Conservation (phyloP, 2,329 filamentous ascomycete species). For the Boeremia exigua region DNA sequence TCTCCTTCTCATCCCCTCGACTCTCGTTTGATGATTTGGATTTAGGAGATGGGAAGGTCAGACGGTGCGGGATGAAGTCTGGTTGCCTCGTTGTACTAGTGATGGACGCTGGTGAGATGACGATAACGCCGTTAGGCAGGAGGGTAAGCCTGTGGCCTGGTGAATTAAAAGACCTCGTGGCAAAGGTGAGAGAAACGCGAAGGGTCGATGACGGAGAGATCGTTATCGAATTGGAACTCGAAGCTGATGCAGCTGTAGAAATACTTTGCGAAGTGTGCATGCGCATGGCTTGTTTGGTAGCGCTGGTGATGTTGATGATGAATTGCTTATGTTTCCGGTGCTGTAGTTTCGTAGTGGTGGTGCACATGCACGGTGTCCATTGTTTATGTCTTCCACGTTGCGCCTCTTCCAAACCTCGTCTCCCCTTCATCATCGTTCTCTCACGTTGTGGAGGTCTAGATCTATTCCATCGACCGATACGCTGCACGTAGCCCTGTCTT, state of each 20-base stretch:
- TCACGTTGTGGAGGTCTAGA: neutral
- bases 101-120: neutral
- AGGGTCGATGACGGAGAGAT: constrained; percentile 1
- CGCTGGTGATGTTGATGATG: neutral
- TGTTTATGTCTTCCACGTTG: neutral
- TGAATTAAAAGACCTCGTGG: neutral
- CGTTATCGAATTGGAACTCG: too few relatives aligned
- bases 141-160: neutral
- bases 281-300: neutral
- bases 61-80: constrained; percentile 2
- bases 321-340: neutral
- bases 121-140: constrained; percentile 1
- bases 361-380: too few relatives aligned
- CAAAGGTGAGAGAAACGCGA: neutral
- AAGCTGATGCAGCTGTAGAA: neutral
- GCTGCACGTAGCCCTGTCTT: constrained; percentile 1
- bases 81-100: neutral
- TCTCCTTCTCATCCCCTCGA: neutral
- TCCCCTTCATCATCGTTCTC: neutral
- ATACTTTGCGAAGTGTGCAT: neutral
- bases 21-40: neutral
- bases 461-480: neutral
- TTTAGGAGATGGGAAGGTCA: neutral
- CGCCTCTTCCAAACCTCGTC: neutral
- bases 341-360: neutral